Percentiles rank a stretch among this genome's conserved stretches.
Conservation (phyloP, 257 asterid genomes). For the Buddleja alternifolia region DNA sequence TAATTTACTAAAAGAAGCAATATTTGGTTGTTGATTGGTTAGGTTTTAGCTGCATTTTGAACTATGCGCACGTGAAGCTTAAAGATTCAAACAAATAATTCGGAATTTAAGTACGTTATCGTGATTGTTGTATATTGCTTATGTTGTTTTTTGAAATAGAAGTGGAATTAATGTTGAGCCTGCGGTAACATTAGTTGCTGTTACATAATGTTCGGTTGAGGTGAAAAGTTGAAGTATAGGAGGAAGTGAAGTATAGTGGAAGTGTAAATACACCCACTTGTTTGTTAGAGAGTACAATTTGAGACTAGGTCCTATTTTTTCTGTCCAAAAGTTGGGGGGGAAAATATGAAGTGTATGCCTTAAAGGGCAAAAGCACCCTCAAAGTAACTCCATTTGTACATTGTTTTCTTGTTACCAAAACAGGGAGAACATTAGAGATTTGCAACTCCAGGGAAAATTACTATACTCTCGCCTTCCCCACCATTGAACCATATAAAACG, state of each 20-base stretch:
- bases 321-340: neutral
- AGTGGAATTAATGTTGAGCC: neutral
- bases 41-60: neutral
- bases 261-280: neutral
- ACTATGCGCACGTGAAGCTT: neutral
- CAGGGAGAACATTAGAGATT: neutral
- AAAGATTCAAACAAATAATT: neutral
- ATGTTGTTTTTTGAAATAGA: neutral
- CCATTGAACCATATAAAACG: neutral
- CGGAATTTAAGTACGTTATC: neutral
- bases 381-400: neutral
- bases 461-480: neutral
- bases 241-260: neutral
- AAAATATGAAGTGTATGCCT: neutral
- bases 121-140: neutral
- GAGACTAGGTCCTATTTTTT: conserved; percentile 1
- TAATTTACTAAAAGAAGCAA: neutral
- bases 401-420: conserved; percentile 17
- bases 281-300: neutral
- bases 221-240: conserved; percentile 6
- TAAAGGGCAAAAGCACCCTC: neutral
- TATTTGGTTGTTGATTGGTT: neutral
- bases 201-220: neutral
- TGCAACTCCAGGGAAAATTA: conserved; percentile 8
- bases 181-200: neutral